Base-by-base conservation (phyloP, 139 green algal species). In the Desmodesmus armatus region DNA sequence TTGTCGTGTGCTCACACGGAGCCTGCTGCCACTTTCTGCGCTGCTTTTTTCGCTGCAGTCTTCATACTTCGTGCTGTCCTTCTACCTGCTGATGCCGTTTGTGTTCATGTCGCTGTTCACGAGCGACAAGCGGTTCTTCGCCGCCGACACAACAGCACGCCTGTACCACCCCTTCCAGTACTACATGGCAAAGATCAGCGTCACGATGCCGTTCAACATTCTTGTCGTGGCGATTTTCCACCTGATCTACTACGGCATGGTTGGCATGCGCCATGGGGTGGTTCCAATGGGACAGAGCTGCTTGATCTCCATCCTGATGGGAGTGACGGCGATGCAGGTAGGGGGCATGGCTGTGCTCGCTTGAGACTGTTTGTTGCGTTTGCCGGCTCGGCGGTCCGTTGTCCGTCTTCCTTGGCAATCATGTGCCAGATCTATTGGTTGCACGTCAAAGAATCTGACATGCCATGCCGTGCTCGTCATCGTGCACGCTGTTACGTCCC, bases 1-100 rank as follows among this genome's bases (percentile, higher is more conserved):
- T n/a, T n/a, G n/a, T n/a, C n/a, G n/a, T n/a, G n/a, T n/a, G n/a
- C n/a, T n/a, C n/a, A n/a, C n/a, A n/a, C n/a, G n/a, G n/a, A n/a
- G n/a, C n/a, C n/a, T n/a, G n/a, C n/a, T n/a, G n/a, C n/a, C n/a
- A n/a, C n/a, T n/a, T n/a, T n/a, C n/a, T n/a, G n/a, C n/a, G n/a
- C n/a, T n/a, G n/a, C n/a, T n/a, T n/a, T n/a, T n/a, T n/a, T n/a
- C n/a, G n/a, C 37, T 58, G 63, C 79, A 85, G n/a, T 49, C 71
- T 11, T 44, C 25, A 37, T 86, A 86, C 71, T 35, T 37, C 1
- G 27, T 87, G 70, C 41, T 90, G 58, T 55, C 83, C 9, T 89
- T 92, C 35, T 89, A 86, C 71, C 63, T 88, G 66, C 80, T 91
- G 53, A 82, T 92, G 62, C 89, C 89, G 37, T 92, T 90, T 70